A percentile compares a stretch with the other conserved stretches of the same genome.
phyloP scores from a whole-genome alignment of 495 filamentous ascomycete genomes.

The Penicillium lividum region DNA sequence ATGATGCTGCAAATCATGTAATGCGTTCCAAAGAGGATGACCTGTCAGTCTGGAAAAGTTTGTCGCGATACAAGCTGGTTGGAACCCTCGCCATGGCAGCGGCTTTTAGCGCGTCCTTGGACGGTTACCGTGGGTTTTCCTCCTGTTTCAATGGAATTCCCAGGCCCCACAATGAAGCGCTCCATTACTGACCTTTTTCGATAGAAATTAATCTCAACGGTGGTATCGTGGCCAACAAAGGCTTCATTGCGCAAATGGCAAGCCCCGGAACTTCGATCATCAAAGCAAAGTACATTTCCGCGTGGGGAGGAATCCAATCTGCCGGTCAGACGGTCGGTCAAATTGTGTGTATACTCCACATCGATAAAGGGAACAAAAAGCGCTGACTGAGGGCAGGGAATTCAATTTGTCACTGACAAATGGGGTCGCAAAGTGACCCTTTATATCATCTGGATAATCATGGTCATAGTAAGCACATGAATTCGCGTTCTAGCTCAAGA shows the following conservation, averaged over 20 bases:
- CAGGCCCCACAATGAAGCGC: background rate
- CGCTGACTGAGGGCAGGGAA: background rate
- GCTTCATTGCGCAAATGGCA: conserved; percentile 40
- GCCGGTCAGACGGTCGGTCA: conserved; percentile 39
- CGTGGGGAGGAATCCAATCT: conserved; percentile 44
- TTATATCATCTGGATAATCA: conserved; percentile 33
- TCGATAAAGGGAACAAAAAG: no score
- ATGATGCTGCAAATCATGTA: background rate
- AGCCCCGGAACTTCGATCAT: conserved; percentile 34
- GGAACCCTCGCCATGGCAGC: conserved; percentile 33
- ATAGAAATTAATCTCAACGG: conserved; percentile 46
- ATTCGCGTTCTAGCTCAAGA: background rate
- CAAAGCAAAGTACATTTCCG: conserved; percentile 36
- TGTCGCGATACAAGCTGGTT: conserved; percentile 25
- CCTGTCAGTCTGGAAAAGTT: conserved; percentile 33
- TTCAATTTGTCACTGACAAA: conserved; percentile 27
- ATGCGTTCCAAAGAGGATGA: conserved; percentile 37
- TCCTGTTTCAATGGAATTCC: background rate
- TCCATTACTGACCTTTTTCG: background rate
- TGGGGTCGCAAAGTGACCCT: conserved; percentile 35
- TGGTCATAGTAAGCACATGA: conserved; percentile 17
- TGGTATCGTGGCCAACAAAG: conserved; percentile 42
- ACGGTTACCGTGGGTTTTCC: conserved; percentile 40
- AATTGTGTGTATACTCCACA: conserved; percentile 19
- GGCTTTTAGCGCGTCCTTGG: conserved; percentile 40